These are phyloP conservation scores for Phoma herbarum DNA, from an alignment of 2,329 filamentous ascomycete species.

Conservation along the genomic window DNA sequence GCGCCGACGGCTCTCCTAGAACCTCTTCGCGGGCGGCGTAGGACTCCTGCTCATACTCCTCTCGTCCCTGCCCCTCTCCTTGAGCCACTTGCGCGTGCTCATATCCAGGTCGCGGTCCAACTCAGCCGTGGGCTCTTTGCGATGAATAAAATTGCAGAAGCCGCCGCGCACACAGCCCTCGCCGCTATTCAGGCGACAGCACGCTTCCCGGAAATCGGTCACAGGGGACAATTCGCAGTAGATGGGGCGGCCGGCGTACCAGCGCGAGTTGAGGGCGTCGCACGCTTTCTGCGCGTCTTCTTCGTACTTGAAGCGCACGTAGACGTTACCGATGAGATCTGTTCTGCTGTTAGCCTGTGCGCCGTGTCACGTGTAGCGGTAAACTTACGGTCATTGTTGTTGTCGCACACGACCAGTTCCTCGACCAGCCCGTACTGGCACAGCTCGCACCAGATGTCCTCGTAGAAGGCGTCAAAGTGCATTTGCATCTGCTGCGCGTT, in stretches of 20 bases:
- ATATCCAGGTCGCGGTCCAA: constrained; percentile 87
- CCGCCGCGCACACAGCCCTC: constrained; percentile 96
- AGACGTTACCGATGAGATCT: constrained; percentile 98
- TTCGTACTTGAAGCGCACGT: constrained; percentile 99
- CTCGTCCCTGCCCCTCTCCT: constrained; percentile 81
- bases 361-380: not conserved
- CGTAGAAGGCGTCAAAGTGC: constrained; percentile 99
- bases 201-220: constrained; percentile 97
- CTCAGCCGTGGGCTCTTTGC: constrained; percentile 91
- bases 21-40: constrained; percentile 74
- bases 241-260: constrained; percentile 96
- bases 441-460: constrained; percentile 99
- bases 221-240: constrained; percentile 98
- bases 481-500: constrained; percentile 95
- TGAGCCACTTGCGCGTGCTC: constrained; percentile 96
- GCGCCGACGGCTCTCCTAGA: constrained; percentile 40
- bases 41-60: constrained; percentile 84
- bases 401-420: constrained; percentile 98
- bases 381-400: constrained; percentile 92
- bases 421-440: constrained; percentile 97
- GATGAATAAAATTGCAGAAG: constrained; percentile 99
- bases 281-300: constrained; percentile 92
- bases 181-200: constrained; percentile 91
- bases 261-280: constrained; percentile 91
- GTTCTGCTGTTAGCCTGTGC: constrained; percentile 23